These are phyloP conservation scores for Aspergillus ellipticus DNA, from an alignment of 495 filamentous ascomycete species.

Conservation along the genomic window DNA sequence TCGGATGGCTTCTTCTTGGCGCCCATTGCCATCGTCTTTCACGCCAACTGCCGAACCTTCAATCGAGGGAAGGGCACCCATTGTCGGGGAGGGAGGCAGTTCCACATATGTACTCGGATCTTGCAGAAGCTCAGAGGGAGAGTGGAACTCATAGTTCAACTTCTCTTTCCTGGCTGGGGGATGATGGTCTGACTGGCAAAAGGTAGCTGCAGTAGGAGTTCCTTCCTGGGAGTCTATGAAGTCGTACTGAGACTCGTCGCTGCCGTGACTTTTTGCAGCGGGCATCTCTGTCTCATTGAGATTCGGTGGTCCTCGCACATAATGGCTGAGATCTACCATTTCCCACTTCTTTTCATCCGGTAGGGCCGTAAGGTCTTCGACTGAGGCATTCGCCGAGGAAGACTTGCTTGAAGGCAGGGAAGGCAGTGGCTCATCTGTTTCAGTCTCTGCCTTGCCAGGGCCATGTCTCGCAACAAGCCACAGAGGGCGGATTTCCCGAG, in stretches of 20 bases:
- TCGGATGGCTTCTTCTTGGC: slow-evolving; percentile 10
- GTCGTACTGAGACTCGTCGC: slow-evolving; percentile 13
- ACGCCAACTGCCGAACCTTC: slow-evolving; percentile 33
- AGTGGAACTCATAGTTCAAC: slow-evolving; percentile 45
- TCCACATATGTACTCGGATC: slow-evolving; percentile 28
- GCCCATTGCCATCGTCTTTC: slow-evolving; percentile 16
- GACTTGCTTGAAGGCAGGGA: slow-evolving; percentile 50
- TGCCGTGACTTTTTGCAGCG: slow-evolving; percentile 12
- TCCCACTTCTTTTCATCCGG: slow-evolving; percentile 36
- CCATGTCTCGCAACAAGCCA: slow-evolving; percentile 49
- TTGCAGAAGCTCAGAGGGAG: slow-evolving; percentile 41
- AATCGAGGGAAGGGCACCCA: slow-evolving; percentile 32
- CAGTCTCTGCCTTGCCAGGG: slow-evolving; percentile 34
- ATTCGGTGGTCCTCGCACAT: slow-evolving; percentile 16
- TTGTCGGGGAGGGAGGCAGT: slow-evolving; percentile 25
- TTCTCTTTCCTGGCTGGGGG: slow-evolving; percentile 24
- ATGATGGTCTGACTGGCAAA: slow-evolving; percentile 4
- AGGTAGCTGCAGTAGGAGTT: slow-evolving; percentile 33
- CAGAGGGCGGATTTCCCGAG: slow-evolving; percentile 46
- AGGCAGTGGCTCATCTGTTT: slow-evolving; percentile 38
- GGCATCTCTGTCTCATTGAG: slow-evolving; percentile 23
- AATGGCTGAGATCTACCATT: slow-evolving; percentile 22
- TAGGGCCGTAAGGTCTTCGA: slow-evolving; percentile 36
- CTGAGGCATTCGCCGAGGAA: slow-evolving; percentile 40
- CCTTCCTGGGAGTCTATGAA: slow-evolving; percentile 34